phyloP scores from a whole-genome alignment of 2,329 filamentous ascomycete genomes.

The Westerdykella aurantiaca region DNA sequence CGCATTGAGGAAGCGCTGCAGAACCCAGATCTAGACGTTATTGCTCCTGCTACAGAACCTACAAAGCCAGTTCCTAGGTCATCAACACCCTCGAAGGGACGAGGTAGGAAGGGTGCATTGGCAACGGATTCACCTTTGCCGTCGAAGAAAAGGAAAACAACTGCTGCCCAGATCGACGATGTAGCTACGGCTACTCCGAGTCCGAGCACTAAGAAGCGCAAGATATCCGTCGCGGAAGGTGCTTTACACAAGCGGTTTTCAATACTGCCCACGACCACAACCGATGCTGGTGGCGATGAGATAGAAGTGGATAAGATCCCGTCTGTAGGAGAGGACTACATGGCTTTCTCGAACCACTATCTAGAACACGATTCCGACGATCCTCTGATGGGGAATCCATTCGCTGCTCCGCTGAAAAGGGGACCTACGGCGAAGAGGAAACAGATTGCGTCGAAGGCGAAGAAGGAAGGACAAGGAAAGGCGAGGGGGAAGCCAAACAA shows the following conservation, averaged over 20 bases:
- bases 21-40: neutral
- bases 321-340: neutral
- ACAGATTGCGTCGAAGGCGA: neutral
- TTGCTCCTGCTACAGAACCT: neutral
- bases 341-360: neutral
- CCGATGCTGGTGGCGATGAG: too few species aligned
- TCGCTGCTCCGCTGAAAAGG: slow-evolving; percentile 1
- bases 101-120: neutral
- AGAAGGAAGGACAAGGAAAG: neutral
- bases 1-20: neutral
- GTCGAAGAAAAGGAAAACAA: neutral
- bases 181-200: neutral
- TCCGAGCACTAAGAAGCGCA: too few species aligned
- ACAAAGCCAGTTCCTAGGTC: neutral
- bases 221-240: too few species aligned
- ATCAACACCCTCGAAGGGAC: neutral
- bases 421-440: neutral
- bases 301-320: too few species aligned
- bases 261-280: too few species aligned
- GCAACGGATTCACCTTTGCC: neutral
- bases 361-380: slow-evolving; percentile 1
- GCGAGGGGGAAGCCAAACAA: neutral
- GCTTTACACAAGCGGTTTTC: too few species aligned
- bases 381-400: slow-evolving; percentile 2
- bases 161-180: neutral